Base-by-base conservation (phyloP, 176 grass and related monocot species). In the Sorghum bicolor region DNA sequence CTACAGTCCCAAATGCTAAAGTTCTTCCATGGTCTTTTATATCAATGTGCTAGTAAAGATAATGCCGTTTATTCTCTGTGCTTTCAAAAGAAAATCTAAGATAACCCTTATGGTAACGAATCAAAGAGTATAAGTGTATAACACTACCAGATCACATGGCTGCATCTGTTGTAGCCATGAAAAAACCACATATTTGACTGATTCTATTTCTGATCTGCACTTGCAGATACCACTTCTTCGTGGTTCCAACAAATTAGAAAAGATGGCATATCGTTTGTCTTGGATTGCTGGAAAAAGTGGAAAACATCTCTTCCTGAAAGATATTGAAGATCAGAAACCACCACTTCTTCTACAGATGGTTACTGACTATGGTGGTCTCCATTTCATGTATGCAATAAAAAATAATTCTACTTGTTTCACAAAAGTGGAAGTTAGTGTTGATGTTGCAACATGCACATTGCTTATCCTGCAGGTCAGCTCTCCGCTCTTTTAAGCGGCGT, bases 281-380 rank as follows among this genome's bases (percentile, higher is more conserved):
- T 87, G 91, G 93, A 85, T 99, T 83, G 80, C 91, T 73, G 69
- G 93, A 55, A 96, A 81, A 90, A 96, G 85, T 32, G 96, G 96
- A 70, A 99, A 96, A 77, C 96, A 96, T 89, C 77, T 95, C 29
- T 94, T 92, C 75, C 79, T 95, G 10, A 98, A 94, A 72, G 89
- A 98, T 68, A 70, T 57, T 50, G 75, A 95, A 84, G 84, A 94
- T 44, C 87, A 79, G 75, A 98, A 98, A 84, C 93, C 89, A 75
- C 93, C 96, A 53, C 86, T 95, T 74, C 96, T 98, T 72, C 87
- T 94, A 77, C 93, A 90, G 81, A 98, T 98, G 96, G 91, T 93
- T 78, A 88, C 71, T 33, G 93, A 98, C 39, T 88, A 58, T 53
- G 87, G 76, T 63, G 79, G 80, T 80, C 87, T 95, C 77, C 89